Base-by-base conservation (phyloP, 2,329 filamentous ascomycete genomes). In the Raffaelea arxii region DNA sequence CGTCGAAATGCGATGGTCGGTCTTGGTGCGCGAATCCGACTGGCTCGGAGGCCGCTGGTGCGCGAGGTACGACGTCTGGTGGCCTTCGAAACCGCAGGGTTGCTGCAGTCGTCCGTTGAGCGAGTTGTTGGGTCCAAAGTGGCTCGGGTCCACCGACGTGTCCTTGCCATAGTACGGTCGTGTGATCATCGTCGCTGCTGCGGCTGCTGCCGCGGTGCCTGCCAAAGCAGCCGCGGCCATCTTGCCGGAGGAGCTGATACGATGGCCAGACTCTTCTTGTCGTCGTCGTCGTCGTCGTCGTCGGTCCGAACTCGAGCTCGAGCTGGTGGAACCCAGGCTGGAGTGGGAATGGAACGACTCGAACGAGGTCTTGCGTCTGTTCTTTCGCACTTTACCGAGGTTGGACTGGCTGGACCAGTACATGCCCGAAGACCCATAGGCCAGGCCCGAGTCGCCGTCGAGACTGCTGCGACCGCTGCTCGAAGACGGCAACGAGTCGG, bases 51-150 rank as follows among this genome's bases (percentile, higher is more conserved):
- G 50, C 4, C 27, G 23, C 23, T 25, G 39, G 22, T 14, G 12
- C 7, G 18, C n/a, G 5, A 25, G 5, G 6, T 41, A 21, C 23
- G 25, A 24, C 10, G 27, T 14, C 12, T 25, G 24, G 2, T 19
- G 54, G 47, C 45, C 60, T 47, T 56, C 58, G 51, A 77, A 79
- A 12, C 76, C 76, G 52, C 74, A 78, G 77, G 76, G 19, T 66
- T 71, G 56, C 67, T 74, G 55, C 76, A 68, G 62, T 69, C 65
- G 27, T n/a, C 72, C 79, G 50, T 68, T 72, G 25, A 80, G 68
- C n/a, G 76, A 81, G 58, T 80, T 82, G 46, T 72, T 63, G 14
- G 75, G 78, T 4, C 77, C 78, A 56, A 80, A 81, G 35, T 77
- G 64, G 49, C 66, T 63, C 12, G 77, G 78, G 51, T 80, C 77